Base-by-base conservation (phyloP, 371 early-diverging fungal species). In the Choanephora cucurbitarum region DNA sequence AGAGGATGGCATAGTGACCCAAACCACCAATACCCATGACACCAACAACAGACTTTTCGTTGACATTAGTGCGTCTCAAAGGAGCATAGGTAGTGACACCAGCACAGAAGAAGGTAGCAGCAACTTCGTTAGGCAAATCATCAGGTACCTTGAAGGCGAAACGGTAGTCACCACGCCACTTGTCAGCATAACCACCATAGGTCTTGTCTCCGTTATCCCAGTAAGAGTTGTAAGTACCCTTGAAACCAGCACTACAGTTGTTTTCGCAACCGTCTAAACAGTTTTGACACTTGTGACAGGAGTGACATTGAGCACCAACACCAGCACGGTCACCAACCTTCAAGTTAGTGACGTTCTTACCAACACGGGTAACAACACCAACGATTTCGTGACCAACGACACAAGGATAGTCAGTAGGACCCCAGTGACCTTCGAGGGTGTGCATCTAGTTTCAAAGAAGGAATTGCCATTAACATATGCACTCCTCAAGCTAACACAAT, bases 21-120 rank as follows among this genome's bases (percentile, higher is more conserved):
- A 89, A 71, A 40, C 89, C 89, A 52, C 89, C 89, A 52, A 87
- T 84, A 31, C 88, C 90, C 42, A 84, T 64, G 7, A 89, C 70
- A 18, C 95, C 95, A 22, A 83, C 67, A 75, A 86, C 81, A 3
- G 91, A 90, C 5, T 94, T 84, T 43, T 68, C 64, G 66, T 94
- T 95, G 58, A 75, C 55, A 32, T 58, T 54, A 56, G 64, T 44
- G n/a, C 66, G 51, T 46, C 60, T 64, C 50, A 86, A 58, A 31
- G 87, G 85, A 34, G 70, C 48, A 55, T 68, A 88, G 3, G 74
- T 70, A 14, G 91, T 89, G 33, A 83, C 62, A 44, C 90, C 72
- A 22, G 68, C 67, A 48, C 60, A 73, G 47, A 72, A 70, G 59
- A 80, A 66, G 42, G 85, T 71, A 17, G 88, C 75, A 0, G 87